Percentiles rank a stretch among this genome's conserved stretches.
Evolutionary conservation across 495 filamentous ascomycete genomes (phyloP).

Genomic region (Halenospora varia): DNA sequence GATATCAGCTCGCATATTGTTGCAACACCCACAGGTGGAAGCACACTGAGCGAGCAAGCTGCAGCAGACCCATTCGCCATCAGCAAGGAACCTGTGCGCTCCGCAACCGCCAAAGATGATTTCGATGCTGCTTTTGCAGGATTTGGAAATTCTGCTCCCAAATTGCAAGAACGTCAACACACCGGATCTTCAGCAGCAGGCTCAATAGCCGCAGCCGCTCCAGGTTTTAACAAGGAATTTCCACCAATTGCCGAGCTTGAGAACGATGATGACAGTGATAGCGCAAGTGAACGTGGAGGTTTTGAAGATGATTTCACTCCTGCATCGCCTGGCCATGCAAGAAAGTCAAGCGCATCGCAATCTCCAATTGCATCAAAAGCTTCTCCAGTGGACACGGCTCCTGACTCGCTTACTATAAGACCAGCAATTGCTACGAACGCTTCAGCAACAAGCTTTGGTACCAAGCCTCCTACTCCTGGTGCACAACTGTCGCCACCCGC

Average conservation of each 20-base stretch:
- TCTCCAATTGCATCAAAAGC: conserved; percentile 4
- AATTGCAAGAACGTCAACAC: conserved; percentile 33
- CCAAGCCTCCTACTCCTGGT: conserved; percentile 43
- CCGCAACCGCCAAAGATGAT: conserved; percentile 57
- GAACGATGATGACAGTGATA: conserved; percentile 75
- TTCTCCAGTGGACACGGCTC: neutral
- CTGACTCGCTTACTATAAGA: conserved; percentile 12
- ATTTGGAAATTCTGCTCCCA: conserved; percentile 26
- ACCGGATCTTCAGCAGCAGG: conserved; percentile 33
- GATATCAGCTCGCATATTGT: conserved; percentile 42
- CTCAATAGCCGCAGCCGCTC: conserved; percentile 22
- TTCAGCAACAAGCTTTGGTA: conserved; percentile 16
- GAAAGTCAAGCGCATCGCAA: conserved; percentile 20
- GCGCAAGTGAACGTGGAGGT: conserved; percentile 68
- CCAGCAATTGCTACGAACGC: conserved; percentile 13
- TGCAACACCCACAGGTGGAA: conserved; percentile 44
- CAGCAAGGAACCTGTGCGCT: conserved; percentile 26
- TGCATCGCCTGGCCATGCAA: conserved; percentile 52
- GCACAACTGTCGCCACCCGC: conserved; percentile 63
- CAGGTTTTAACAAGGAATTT: conserved; percentile 68
- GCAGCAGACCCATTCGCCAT: conserved; percentile 22
- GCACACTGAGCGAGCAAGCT: conserved; percentile 31
- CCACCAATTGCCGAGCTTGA: conserved; percentile 87
- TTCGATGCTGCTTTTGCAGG: conserved; percentile 60
- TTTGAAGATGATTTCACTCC: conserved; percentile 93